Evolutionary conservation across 179 eudicot species (phyloP).

Genomic region (Spergularia azorica): DNA sequence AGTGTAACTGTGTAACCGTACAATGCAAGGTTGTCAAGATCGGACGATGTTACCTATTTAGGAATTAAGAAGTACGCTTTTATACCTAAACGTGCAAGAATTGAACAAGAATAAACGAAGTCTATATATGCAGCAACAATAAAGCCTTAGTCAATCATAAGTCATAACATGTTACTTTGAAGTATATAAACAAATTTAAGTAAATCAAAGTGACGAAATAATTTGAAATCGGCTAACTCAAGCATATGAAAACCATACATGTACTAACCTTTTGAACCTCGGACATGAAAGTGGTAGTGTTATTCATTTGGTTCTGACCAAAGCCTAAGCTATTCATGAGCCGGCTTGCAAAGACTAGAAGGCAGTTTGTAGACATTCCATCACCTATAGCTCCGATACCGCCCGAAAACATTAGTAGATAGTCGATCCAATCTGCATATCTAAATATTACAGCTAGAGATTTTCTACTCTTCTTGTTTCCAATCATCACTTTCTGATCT

Average conservation of each 20-base stretch:
- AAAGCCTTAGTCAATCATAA: no score
- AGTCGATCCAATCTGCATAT: slow-evolving; percentile 66
- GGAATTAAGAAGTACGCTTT: neutral
- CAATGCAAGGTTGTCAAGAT: neutral
- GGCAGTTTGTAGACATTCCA: slow-evolving; percentile 87
- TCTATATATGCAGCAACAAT: no score
- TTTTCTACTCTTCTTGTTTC: slow-evolving; percentile 19
- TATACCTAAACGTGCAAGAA: no score
- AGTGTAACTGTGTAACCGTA: no score
- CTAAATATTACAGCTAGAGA: slow-evolving; percentile 49
- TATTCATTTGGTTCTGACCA: slow-evolving; percentile 40
- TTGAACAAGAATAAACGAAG: no score
- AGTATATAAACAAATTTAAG: no score
- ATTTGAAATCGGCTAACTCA: no score
- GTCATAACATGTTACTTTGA: no score
- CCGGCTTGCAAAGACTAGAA: slow-evolving; percentile 68
- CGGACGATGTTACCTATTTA: neutral
- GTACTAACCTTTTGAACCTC: slow-evolving; percentile 68
- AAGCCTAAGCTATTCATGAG: slow-evolving; percentile 78
- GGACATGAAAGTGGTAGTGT: slow-evolving; percentile 57
- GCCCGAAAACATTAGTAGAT: slow-evolving; percentile 65
- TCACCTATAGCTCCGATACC: slow-evolving; percentile 87
- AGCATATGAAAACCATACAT: no score
- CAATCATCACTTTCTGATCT: neutral
- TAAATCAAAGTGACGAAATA: neutral